Base-by-base conservation (phyloP, 1,284 basidiomycete genomes). In the Trichosporon sp. region DNA sequence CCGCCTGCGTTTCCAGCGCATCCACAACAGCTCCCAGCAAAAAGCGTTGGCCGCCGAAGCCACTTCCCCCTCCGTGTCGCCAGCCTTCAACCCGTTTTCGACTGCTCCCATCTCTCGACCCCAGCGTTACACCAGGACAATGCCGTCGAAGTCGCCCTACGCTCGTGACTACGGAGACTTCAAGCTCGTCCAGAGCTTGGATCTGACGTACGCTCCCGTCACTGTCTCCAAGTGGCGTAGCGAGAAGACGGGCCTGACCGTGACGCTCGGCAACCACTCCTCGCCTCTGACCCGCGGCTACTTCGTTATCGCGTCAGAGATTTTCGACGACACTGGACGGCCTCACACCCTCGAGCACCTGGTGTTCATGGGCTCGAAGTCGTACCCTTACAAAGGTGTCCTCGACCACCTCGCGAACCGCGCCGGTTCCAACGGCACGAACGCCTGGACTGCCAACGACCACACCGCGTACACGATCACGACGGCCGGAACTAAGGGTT, bases 371-470 rank as follows among this genome's bases (percentile, higher is more conserved):
- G 95, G 95, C 12, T 96, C 93, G 1, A 90, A 96, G 79, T 89
- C 91, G 76, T 97, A 95, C 80, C 96, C 96, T 0, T 95, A 93
- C 87, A 99, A 99, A 83, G 97, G 96, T 31, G 92, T 98, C 63
- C 89, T 99, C 67, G 97, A 99, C 84, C 91, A 92, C 72, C 87
- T 99, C n/a, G 97, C 97, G 9, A 99, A 98, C 82, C 89, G 95
- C 65, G 93, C 94, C 11, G 98, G 96, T 80, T 95, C 95, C 12
- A 90, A 93, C 71, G 93, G 94, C 32, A 98, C 96, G 7, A 88
- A 88, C 74, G 87, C 88, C 1, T 87, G 87, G 87, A 87, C 86
- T 18, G 85, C 85, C 11, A 86, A 84, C 70, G 86, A 86, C 71
- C 81, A 92, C 79, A 96, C 95, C 23, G 93, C 93, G 8, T 99